A percentile compares a stretch with the other conserved stretches of the same genome.
Evolutionary conservation across 345 rosid genomes (phyloP).

Genomic region (Eutrema heterophyllum): DNA sequence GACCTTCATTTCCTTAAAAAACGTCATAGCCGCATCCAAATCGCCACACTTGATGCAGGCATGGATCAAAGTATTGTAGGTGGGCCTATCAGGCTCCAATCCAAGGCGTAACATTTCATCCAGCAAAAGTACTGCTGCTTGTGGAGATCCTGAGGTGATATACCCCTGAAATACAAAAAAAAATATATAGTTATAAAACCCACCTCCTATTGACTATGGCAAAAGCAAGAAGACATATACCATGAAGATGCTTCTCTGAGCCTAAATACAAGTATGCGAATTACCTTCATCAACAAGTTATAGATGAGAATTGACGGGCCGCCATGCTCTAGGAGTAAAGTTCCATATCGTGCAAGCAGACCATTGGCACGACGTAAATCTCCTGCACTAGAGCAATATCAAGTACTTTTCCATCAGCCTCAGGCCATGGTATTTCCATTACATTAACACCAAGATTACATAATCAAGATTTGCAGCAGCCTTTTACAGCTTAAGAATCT

Average conservation of each 20-base stretch:
- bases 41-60: slow-evolving; percentile 49
- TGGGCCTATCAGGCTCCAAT: slow-evolving; percentile 57
- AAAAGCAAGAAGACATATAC: background rate
- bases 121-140: slow-evolving; percentile 42
- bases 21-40: slow-evolving; percentile 56
- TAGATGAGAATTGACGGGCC: slow-evolving; percentile 45
- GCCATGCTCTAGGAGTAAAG: slow-evolving; percentile 50
- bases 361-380: slow-evolving; percentile 78
- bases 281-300: slow-evolving; percentile 78
- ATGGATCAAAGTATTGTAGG: slow-evolving; percentile 59
- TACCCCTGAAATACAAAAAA: slow-evolving; percentile 45
- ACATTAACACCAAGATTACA: background rate
- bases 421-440: background rate
- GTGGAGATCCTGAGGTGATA: slow-evolving; percentile 47
- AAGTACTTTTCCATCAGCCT: slow-evolving; percentile 17
- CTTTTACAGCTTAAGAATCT: slow-evolving; percentile 16
- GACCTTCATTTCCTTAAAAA: slow-evolving; percentile 79
- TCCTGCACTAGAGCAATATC: slow-evolving; percentile 65
- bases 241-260: background rate
- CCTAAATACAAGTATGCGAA: background rate
- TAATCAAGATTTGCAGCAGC: background rate
- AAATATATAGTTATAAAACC: background rate
- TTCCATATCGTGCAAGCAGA: slow-evolving; percentile 65
- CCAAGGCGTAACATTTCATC: slow-evolving; percentile 50
- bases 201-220: background rate